Conservation (phyloP, 805 yeast genomes). For the Metschnikowia henanensis region DNA sequence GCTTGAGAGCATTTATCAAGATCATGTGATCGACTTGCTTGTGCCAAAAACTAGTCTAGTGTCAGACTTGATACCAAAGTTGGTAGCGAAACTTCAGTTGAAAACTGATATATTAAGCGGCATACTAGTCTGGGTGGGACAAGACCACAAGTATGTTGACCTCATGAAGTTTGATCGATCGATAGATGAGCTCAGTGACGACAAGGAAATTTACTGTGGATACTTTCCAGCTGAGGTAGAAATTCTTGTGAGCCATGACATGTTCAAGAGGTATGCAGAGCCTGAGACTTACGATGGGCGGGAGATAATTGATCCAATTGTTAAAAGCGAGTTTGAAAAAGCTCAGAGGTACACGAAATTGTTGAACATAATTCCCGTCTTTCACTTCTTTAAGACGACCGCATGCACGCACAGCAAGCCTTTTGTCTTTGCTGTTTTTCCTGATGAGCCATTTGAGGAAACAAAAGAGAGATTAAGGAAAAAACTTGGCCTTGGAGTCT, state of each 20-base stretch:
- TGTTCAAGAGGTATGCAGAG: conserved; percentile 26
- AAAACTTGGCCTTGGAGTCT: conserved; percentile 72
- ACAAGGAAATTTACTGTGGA: conserved; percentile 40
- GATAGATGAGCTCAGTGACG: conserved; percentile 34
- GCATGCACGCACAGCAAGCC: conserved; percentile 79
- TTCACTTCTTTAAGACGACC: conserved; percentile 75
- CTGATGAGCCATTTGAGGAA: conserved; percentile 61
- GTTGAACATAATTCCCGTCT: conserved; percentile 57
- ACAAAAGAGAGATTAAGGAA: conserved; percentile 68
- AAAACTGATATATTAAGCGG: conserved; percentile 46
- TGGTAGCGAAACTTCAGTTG: conserved; percentile 55
- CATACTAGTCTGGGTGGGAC: conserved; percentile 59
- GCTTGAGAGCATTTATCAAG: conserved; percentile 70
- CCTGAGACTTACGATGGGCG: conserved; percentile 18
- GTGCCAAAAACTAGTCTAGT: conserved; percentile 65
- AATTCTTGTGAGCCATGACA: conserved; percentile 36
- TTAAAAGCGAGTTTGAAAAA: conserved; percentile 16
- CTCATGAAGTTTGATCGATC: conserved; percentile 37
- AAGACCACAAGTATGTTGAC: conserved; percentile 38
- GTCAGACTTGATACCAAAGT: conserved; percentile 52
- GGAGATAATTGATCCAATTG: conserved; percentile 27
- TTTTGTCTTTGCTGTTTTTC: conserved; percentile 69
- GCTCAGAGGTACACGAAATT: conserved; percentile 26
- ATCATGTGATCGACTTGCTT: conserved; percentile 64
- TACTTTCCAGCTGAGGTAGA: conserved; percentile 44